Evolutionary conservation across 768 basidiomycete species (phyloP), one percentile per base, ranked within the genome.

Genomic region (Fomitopsis pulvina): DNA sequence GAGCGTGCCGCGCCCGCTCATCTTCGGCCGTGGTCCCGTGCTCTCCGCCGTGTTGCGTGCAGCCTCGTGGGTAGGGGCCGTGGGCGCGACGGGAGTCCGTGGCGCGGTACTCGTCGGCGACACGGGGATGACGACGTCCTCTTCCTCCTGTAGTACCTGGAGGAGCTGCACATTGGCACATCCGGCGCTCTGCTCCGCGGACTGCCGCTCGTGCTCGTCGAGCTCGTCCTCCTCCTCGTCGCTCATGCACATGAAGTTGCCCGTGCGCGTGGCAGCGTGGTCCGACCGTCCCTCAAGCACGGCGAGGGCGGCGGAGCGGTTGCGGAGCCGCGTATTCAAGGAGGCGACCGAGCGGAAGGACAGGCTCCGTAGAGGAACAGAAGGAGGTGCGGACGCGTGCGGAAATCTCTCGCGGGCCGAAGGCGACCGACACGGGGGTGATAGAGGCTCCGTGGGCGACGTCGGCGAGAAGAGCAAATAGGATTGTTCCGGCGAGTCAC

Each of bases 201-300:
- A 45, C 16, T 34, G 49, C 25, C 76, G 76, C 22, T 82, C 82
- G 52, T 84, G n/a, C 2, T 51, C 49, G 12, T 38, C n/a, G n/a
- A n/a, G 43, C 8, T 66, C 71, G 4, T 75, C 76, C 42, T 76
- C 76, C 21, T 82, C 82, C 52, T 84, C 81, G 55, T 85, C 83
- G 45, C 70, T 76, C 74, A 83, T 77, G 67, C 71, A 79, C 78
- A 84, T 85, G 56, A 85, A 85, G 61, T 83, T 83, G 25, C 63
- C 58, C 43, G 67, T 63, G 9, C 62, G 62, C 18, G 55, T 32
- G 34, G 44, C 40, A 7, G 21, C 43, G 24, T n/a, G 30, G 4
- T 38, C 37, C 0, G 40, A 63, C 27, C 76, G 75, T 14, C 84
- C 84, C 55, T 86, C 85, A 22, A 86, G 74, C 24, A 76, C 70